A percentile compares a stretch with the other conserved stretches of the same genome.
Evolutionary conservation across 768 basidiomycete genomes (phyloP).

Genomic region (Jaapia argillacea): DNA sequence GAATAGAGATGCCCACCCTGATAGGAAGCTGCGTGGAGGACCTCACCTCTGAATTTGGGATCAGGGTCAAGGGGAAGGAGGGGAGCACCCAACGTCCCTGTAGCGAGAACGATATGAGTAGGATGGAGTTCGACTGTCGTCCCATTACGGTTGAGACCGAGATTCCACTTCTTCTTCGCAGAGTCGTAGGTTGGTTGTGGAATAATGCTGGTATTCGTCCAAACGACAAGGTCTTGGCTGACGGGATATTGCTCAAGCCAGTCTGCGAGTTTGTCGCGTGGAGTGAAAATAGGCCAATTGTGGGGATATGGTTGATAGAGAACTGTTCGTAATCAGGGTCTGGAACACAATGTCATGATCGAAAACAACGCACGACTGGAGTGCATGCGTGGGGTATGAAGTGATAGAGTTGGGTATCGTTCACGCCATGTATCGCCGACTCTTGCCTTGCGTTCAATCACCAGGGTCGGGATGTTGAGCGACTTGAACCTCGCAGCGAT

Average conservation of each 20-base stretch:
- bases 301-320: conserved; percentile 28
- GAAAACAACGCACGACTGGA: too few relatives aligned
- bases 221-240: conserved; percentile 32
- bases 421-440: conserved; percentile 34
- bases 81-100: conserved; percentile 25
- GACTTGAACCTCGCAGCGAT: conserved; percentile 32
- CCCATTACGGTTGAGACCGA: conserved; percentile 22
- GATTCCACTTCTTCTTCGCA: conserved; percentile 22
- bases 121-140: conserved; percentile 21
- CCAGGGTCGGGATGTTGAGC: conserved; percentile 26
- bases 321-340: conserved; percentile 15
- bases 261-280: conserved; percentile 31
- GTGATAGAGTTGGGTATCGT: conserved; percentile 9
- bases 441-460: conserved; percentile 24
- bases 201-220: conserved; percentile 25
- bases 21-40: conserved; percentile 24
- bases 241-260: conserved; percentile 33
- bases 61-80: conserved; percentile 20
- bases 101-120: conserved; percentile 29
- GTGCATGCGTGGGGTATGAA: too few relatives aligned
- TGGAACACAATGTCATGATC: background rate
- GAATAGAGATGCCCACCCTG: conserved; percentile 16
- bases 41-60: conserved; percentile 22
- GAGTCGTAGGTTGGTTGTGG: conserved; percentile 25
- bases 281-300: conserved; percentile 31